Conservation (phyloP, 306 rosid species). For the Fragaria nilgerrensis region DNA sequence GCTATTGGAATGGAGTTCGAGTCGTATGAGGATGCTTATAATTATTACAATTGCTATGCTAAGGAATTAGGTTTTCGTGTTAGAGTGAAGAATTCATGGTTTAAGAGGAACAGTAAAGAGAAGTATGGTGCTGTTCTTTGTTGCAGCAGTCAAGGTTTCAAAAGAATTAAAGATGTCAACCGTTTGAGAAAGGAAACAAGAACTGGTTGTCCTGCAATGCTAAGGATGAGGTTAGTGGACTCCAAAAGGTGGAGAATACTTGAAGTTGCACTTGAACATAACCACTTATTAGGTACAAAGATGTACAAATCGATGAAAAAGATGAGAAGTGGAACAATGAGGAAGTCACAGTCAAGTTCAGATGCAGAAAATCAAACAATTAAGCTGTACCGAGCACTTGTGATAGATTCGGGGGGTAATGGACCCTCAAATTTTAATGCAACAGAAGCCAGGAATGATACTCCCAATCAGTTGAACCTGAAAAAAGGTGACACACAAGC, state of each 20-base stretch:
- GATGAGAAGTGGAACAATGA: conserved; percentile 57
- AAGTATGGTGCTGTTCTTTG: conserved; percentile 97
- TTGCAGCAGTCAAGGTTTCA: conserved; percentile 98
- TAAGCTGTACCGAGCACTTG: conserved; percentile 84
- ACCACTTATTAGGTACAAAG: conserved; percentile 78
- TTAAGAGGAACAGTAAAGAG: conserved; percentile 88
- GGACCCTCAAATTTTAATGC: conserved; percentile 36
- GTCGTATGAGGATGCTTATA: conserved; percentile 92
- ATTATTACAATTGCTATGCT: conserved; percentile 85
- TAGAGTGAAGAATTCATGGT: conserved; percentile 97
- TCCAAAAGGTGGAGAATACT: conserved; percentile 90
- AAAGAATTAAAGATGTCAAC: conserved; percentile 79
- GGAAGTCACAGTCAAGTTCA: conserved; percentile 49
- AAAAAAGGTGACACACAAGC: conserved; percentile 87
- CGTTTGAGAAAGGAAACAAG: conserved; percentile 89
- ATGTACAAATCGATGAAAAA: conserved; percentile 55
- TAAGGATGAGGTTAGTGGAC: conserved; percentile 85
- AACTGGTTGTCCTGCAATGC: conserved; percentile 97
- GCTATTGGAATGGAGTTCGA: conserved; percentile 97
- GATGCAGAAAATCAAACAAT: conserved; percentile 64
- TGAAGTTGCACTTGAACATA: conserved; percentile 81
- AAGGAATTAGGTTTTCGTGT: conserved; percentile 89
- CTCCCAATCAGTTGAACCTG: conserved; percentile 56
- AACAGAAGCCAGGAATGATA: conserved; percentile 41
- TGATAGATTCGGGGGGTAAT: conserved; percentile 72